Conservation (phyloP, 768 basidiomycete species). For the Mycena metata region DNA sequence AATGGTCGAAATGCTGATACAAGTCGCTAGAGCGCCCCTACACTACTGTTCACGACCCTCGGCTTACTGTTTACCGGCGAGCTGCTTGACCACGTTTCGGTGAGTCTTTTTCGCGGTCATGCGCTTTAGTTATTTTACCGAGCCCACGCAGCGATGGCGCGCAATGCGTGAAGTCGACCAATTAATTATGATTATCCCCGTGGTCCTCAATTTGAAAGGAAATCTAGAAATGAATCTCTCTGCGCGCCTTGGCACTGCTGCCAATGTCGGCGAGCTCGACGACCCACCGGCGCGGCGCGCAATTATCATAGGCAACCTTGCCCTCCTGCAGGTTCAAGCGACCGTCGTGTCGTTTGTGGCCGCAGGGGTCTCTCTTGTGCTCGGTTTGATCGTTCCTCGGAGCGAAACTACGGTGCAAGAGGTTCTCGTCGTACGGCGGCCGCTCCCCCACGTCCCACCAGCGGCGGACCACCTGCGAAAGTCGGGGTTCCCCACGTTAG, state of each 20-base stretch:
- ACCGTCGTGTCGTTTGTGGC: constrained; percentile 90
- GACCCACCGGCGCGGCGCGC: constrained; percentile 68
- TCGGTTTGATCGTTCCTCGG: constrained; percentile 73
- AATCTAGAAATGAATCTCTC: constrained; percentile 99
- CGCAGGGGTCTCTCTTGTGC: constrained; percentile 78
- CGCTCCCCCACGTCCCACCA: constrained; percentile 28
- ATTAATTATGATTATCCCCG: constrained; percentile 96
- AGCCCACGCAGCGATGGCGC: constrained; percentile 76
- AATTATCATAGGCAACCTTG: constrained; percentile 85
- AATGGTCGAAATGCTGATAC: background rate
- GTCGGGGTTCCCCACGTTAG: constrained; percentile 55
- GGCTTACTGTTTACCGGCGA: constrained; percentile 93
- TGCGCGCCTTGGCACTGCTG: constrained; percentile 93
- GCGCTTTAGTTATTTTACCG: background rate
- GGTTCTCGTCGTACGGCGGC: constrained; percentile 21
- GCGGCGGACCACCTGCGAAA: constrained; percentile 41
- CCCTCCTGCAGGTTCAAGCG: constrained; percentile 94
- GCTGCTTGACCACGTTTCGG: constrained; percentile 88
- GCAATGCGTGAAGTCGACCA: constrained; percentile 94
- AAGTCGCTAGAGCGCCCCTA: constrained; percentile 80
- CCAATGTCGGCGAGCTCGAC: constrained; percentile 94
- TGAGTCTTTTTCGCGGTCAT: constrained; percentile 50
- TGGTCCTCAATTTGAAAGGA: constrained; percentile 96
- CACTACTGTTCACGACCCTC: constrained; percentile 85
- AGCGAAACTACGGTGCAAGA: constrained; percentile 38